Evolutionary conservation across 176 grass and related monocot species (phyloP), one percentile per base, ranked within the genome.

Genomic region (Melocanna baccifera): DNA sequence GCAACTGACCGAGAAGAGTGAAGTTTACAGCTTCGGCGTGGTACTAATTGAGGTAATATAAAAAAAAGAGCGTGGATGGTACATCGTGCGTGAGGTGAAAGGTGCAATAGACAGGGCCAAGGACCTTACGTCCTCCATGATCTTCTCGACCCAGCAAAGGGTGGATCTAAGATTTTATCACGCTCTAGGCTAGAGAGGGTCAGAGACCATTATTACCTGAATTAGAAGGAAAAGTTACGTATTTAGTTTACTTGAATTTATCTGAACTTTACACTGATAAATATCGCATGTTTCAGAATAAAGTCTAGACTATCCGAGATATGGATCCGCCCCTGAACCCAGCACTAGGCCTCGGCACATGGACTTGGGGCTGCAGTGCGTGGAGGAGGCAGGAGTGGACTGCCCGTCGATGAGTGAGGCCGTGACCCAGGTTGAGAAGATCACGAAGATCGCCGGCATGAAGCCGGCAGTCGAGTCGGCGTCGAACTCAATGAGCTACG

Each of bases 361-460:
- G 3, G 86, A 85, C 87, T 86, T 97, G 62, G 87, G 89, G 4
- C 73, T 91, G 57, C 75, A 73, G 15, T 97, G 94, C 67, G 94
- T 93, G n/a, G 84, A 91, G 73, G 94, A 97, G 78, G 77, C 77
- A 41, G 80, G 91, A 57, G 78, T 19, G 3, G 82, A 87, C 73
- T 77, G 94, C 2, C 91, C 94, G 1, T 77, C 89, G 6, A 97
- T 97, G 91, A 75, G 87, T 34, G 89, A 93, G 82, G 89, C 37
- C 18, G 86, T 86, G 13, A 68, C 70, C 53, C 85, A 90, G 87
- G 73, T 97, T 61, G 94, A 97, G 91, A 75, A 66, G 43, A 73
- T 97, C 56, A 80, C 86, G 57, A 86, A 80, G 83, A 46, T 90
- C 79, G 94, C 62, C 6, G 88, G 88, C 59, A 23, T 70, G 12